A percentile compares a stretch with the other conserved stretches of the same genome.
These are phyloP conservation scores for Neonectria hederae DNA, from an alignment of 2,329 filamentous ascomycete species.

Conservation along the genomic window DNA sequence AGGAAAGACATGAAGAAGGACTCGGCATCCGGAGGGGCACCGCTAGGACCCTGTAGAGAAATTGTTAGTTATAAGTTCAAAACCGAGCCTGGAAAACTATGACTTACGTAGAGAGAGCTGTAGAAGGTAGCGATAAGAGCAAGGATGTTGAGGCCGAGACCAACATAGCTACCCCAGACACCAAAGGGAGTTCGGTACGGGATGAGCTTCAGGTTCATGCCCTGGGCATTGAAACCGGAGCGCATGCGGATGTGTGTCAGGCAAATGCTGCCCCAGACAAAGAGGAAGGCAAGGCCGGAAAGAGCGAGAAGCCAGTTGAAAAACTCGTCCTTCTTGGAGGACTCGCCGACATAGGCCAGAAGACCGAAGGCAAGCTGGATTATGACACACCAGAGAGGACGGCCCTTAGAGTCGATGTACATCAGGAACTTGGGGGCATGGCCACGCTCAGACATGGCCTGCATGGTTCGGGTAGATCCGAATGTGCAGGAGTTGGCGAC, in stretches of 20 bases:
- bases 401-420: conserved; percentile 85
- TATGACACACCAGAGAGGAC: conserved; percentile 77
- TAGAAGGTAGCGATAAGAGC: conserved; percentile 90
- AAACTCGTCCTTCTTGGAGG: conserved; percentile 66
- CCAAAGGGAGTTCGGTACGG: conserved; percentile 85
- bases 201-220: conserved; percentile 76
- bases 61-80: neutral
- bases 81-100: too few relatives aligned
- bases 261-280: conserved; percentile 88
- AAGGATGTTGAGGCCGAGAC: conserved; percentile 77
- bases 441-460: conserved; percentile 86
- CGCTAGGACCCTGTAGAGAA: conserved; percentile 45
- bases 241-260: conserved; percentile 92
- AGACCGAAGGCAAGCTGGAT: conserved; percentile 75
- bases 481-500: conserved; percentile 94
- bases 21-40: conserved; percentile 73
- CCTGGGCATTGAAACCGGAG: conserved; percentile 73
- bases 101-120: conserved; percentile 55
- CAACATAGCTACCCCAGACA: conserved; percentile 82
- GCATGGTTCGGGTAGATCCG: conserved; percentile 88
- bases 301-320: conserved; percentile 84
- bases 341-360: conserved; percentile 79
- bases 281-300: conserved; percentile 78
- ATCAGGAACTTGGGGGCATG: conserved; percentile 81
- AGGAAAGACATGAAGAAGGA: conserved; percentile 80